Percentiles rank a stretch among this genome's conserved stretches.
These are phyloP conservation scores for Moricandia moricandioides DNA, from an alignment of 345 rosid genomes.

Conservation along the genomic window DNA sequence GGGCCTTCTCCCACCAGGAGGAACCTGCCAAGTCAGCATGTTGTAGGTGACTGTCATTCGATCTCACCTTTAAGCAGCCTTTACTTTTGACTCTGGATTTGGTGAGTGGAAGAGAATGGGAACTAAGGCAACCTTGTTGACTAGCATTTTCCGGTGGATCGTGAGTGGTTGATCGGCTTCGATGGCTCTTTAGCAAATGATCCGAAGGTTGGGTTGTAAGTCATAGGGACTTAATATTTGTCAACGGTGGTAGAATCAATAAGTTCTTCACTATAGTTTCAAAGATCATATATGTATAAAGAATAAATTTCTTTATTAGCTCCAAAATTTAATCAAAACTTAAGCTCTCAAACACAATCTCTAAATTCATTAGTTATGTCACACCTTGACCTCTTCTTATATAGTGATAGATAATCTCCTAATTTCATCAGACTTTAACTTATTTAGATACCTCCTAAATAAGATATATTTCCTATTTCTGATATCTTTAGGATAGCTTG, in stretches of 20 bases:
- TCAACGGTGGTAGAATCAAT: conserved; percentile 3
- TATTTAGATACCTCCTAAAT: too few relatives aligned
- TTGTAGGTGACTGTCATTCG: conserved; percentile 33
- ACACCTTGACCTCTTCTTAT: too few relatives aligned
- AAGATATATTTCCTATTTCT: too few relatives aligned
- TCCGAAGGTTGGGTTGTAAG: conserved; percentile 45
- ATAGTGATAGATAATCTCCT: too few relatives aligned
- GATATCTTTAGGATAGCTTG: too few relatives aligned
- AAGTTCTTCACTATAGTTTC: conserved; percentile 59
- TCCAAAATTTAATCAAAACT: too few relatives aligned
- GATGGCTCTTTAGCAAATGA: not conserved
- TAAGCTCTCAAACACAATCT: too few relatives aligned
- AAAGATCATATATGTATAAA: too few relatives aligned
- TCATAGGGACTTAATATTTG: conserved; percentile 14
- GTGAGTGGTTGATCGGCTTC: conserved; percentile 77
- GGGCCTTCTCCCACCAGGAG: conserved; percentile 43
- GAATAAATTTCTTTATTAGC: too few relatives aligned
- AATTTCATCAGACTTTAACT: too few relatives aligned
- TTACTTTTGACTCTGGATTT: conserved; percentile 31
- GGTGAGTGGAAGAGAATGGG: conserved; percentile 25
- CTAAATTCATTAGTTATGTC: too few relatives aligned
- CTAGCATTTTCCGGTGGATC: conserved; percentile 65
- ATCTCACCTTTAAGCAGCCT: conserved; percentile 45
- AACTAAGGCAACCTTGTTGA: conserved; percentile 35
- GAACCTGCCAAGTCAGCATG: conserved; percentile 55